phyloP scores from a whole-genome alignment of 192 early-diverging fungal species.

The Coemansia javaensis region DNA sequence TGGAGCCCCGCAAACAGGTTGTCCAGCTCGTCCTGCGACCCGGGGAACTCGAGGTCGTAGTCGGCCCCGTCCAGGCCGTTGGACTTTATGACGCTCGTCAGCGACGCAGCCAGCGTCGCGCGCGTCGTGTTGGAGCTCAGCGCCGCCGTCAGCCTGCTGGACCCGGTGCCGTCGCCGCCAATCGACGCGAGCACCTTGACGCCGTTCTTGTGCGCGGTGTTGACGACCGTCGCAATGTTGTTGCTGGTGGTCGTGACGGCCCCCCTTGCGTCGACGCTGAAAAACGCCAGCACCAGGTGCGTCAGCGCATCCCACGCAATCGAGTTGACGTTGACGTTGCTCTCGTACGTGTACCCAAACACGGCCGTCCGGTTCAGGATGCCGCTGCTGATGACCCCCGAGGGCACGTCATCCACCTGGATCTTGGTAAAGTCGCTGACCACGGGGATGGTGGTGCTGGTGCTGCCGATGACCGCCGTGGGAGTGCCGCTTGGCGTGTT shows the following conservation, averaged over 20 bases:
- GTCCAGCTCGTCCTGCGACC: slow-evolving; percentile 52
- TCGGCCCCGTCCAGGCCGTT: slow-evolving; percentile 60
- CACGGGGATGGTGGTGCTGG: too few species aligned
- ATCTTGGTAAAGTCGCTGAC: too few species aligned
- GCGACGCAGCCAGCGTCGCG: slow-evolving; percentile 21
- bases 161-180: slow-evolving; percentile 66
- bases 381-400: slow-evolving; percentile 23
- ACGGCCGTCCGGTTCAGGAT: slow-evolving; percentile 23
- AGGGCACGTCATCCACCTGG: slow-evolving; percentile 13
- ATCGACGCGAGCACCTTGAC: slow-evolving; percentile 62
- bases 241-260: slow-evolving; percentile 10
- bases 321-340: slow-evolving; percentile 9
- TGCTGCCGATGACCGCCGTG: too few species aligned
- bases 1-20: slow-evolving; percentile 56
- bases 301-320: slow-evolving; percentile 55
- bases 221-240: slow-evolving; percentile 13
- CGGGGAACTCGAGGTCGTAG: slow-evolving; percentile 61
- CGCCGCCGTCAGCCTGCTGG: slow-evolving; percentile 53
- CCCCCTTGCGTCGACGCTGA: slow-evolving; percentile 16
- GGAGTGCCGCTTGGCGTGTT: too few species aligned
- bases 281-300: slow-evolving; percentile 61
- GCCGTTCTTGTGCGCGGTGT: slow-evolving; percentile 24
- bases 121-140: slow-evolving; percentile 33
- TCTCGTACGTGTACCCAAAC: slow-evolving; percentile 40
- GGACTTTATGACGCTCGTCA: slow-evolving; percentile 39